phyloP scores from a whole-genome alignment of 805 yeast genomes.

The Metschnikowia baotianmanensis region DNA sequence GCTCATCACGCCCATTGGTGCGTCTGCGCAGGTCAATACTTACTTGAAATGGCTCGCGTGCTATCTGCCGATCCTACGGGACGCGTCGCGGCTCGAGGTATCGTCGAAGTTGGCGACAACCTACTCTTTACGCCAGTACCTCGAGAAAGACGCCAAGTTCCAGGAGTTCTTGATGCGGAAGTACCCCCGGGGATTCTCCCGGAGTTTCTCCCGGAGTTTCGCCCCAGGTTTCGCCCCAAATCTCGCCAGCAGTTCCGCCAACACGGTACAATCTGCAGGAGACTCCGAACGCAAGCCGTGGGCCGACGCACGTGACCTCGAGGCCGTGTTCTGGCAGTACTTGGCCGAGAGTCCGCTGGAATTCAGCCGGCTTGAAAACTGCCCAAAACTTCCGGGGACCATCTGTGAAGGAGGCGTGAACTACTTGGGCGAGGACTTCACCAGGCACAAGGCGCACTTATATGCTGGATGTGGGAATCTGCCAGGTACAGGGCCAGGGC shows the following conservation, averaged over 20 bases:
- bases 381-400: constrained; percentile 4
- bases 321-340: constrained; percentile 41
- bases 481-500: neutral
- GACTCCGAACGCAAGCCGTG: neutral
- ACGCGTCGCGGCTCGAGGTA: constrained; percentile 15
- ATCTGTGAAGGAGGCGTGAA: constrained; percentile 3
- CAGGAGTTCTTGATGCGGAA: constrained; percentile 27
- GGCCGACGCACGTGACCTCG: constrained; percentile 23
- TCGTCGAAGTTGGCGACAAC: constrained; percentile 43
- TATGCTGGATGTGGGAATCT: constrained; percentile 1
- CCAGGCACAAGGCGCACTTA: constrained; percentile 7
- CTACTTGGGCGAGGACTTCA: constrained; percentile 17
- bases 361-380: constrained; percentile 5
- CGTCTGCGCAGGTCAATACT: constrained; percentile 17
- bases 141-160: constrained; percentile 52
- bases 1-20: constrained; percentile 11
- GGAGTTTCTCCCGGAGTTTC: neutral
- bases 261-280: too few species aligned
- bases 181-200: neutral
- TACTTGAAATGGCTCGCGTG: constrained; percentile 19
- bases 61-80: constrained; percentile 16
- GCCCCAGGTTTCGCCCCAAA: too few species aligned
- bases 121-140: constrained; percentile 56
- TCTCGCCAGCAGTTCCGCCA: too few species aligned
- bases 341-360: constrained; percentile 9